Evolutionary conservation across 106 monocot species (phyloP).

Genomic region (Apostasia shenzhenica): DNA sequence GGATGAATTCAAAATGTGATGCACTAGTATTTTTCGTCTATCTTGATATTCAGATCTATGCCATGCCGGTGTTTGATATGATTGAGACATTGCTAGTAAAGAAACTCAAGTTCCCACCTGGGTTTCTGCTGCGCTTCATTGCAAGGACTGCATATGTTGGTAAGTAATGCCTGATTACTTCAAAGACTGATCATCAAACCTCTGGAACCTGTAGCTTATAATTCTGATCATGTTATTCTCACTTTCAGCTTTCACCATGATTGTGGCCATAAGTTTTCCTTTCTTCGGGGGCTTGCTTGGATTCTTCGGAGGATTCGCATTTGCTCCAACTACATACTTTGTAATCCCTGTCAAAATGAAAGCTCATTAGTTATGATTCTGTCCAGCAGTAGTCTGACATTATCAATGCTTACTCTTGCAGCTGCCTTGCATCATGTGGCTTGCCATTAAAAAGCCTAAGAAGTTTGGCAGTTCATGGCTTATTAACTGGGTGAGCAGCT

Average conservation of each 20-base stretch:
- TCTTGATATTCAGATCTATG: too few species aligned
- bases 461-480: conserved; percentile 42
- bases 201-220: not conserved
- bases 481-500: conserved; percentile 16
- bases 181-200: too few species aligned
- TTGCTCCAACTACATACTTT: conserved; percentile 32
- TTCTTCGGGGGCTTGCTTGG: conserved; percentile 27
- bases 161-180: too few species aligned
- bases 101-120: too few species aligned
- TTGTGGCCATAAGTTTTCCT: conserved; percentile 18
- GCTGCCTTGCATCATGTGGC: conserved; percentile 67
- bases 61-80: too few species aligned
- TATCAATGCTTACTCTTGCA: conserved; percentile 1
- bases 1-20: too few species aligned
- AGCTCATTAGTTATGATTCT: too few species aligned
- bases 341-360: conserved; percentile 2
- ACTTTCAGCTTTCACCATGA: conserved; percentile 23
- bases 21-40: too few species aligned
- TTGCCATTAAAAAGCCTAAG: conserved; percentile 39
- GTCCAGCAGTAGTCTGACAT: too few species aligned
- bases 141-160: too few species aligned
- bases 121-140: too few species aligned
- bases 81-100: too few species aligned
- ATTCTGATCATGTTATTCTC: not conserved
- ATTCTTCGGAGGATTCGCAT: conserved; percentile 33